Conservation (phyloP, 441 rosid genomes). For the Croton laevigatus region DNA sequence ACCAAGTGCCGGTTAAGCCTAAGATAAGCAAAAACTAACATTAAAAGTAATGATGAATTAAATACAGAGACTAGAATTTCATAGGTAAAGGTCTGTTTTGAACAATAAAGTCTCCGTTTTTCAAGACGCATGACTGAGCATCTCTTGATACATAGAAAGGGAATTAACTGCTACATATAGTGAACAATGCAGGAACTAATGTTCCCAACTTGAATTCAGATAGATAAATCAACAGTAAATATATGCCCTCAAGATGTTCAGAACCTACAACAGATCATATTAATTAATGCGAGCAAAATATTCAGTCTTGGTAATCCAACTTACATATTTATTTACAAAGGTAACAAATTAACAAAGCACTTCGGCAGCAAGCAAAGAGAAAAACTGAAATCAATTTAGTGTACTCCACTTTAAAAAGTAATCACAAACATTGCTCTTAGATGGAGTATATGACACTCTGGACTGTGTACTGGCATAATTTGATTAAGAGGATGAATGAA, state of each 20-base stretch:
- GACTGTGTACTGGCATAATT: not conserved
- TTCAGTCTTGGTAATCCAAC: not conserved
- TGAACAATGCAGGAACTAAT: not conserved
- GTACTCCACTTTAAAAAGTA: no score
- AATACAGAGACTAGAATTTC: no score
- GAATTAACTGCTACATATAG: not conserved
- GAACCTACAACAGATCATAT: not conserved
- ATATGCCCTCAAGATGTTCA: not conserved
- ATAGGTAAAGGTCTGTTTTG: no score
- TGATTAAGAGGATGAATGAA: not conserved
- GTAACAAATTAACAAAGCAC: slow-evolving; percentile 2
- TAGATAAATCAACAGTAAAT: not conserved
- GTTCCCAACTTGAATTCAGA: not conserved
- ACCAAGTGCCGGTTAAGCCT: no score
- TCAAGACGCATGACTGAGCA: not conserved
- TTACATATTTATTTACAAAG: not conserved
- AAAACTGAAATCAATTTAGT: not conserved
- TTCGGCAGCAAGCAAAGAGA: slow-evolving; percentile 21
- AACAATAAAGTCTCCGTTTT: no score
- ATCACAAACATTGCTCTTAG: not conserved
- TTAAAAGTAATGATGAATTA: no score
- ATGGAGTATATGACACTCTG: not conserved
- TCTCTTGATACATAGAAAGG: not conserved
- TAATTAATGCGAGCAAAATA: slow-evolving; percentile 5
- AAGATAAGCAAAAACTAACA: no score